Evolutionary conservation across 805 yeast species (phyloP), one percentile per base, ranked within the genome.

Genomic region (Candida boidinii): DNA sequence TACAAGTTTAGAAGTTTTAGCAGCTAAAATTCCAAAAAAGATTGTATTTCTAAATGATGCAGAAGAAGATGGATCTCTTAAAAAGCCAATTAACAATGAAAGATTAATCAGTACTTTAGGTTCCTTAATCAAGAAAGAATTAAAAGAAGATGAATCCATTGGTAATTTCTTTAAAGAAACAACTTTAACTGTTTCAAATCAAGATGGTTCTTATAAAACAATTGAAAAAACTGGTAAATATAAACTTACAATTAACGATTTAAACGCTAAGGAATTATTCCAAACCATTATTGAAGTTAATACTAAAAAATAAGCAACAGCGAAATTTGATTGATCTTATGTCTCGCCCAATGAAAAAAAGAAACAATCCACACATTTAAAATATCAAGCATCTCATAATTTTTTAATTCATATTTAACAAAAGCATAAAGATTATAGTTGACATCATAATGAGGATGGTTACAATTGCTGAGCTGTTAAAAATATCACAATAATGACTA

Each of bases 21-120:
- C 49, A 17, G 34, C 44, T 2, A 44, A 44, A 14, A 40, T 53
- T 16, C 58, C 60, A 30, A 46, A 43, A 39, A 49, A 39, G 31
- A 34, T 55, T 17, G 35, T 51, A n/a, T 40, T 54, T 28, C 38
- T 44, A 13, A 45, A 46, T 28, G 54, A 48, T 17, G 20, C 56
- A 4, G 35, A 34, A 4, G 42, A 41, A 15, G 39, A 39, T 7
- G 19, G 26, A 20, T 11, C 11, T 8, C 7, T 24, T 14, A 11
- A 21, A 11, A 22, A 21, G 22, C 25, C 14, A 22, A 29, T 17
- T 28, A 13, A 22, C 21, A 19, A 15, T 18, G 17, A 28, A 18
- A n/a, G n/a, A n/a, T n/a, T n/a, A n/a, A 23, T 10, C 8, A 7
- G 13, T 13, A 5, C 12, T 23, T 10, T 23, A 10, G 13, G 25